Conservation (phyloP, 768 basidiomycete species). For the Clitopilus hobsonii region DNA sequence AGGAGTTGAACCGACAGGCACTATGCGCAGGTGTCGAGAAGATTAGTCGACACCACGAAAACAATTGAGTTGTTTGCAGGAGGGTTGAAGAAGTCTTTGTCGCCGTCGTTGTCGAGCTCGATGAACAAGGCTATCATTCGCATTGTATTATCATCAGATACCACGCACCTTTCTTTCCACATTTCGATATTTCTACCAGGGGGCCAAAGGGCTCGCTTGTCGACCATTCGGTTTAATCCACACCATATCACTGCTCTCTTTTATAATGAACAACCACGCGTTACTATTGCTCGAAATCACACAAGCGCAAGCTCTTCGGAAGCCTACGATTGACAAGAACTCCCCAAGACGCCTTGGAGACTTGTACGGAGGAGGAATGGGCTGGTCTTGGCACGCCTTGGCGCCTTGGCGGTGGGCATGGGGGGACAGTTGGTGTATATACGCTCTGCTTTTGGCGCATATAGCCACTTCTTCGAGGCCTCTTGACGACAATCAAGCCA, state of each 20-base stretch:
- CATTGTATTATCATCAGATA: not conserved
- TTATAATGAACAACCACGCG: slow-evolving; percentile 1
- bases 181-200: not conserved
- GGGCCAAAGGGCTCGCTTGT: not conserved
- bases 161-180: not conserved
- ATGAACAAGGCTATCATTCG: not conserved
- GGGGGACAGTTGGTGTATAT: not conserved
- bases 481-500: not conserved
- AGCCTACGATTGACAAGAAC: not conserved
- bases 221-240: not conserved
- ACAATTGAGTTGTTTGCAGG: slow-evolving; percentile 24
- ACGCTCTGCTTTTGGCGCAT: not conserved
- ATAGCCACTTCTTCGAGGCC: not conserved
- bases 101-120: slow-evolving; percentile 6
- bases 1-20: slow-evolving; percentile 6
- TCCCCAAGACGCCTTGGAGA: not conserved
- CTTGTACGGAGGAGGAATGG: not conserved
- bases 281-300: not conserved
- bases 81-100: slow-evolving; percentile 30
- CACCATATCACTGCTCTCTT: not conserved
- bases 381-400: not conserved
- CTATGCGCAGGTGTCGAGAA: slow-evolving; percentile 17
- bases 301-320: not conserved
- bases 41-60: slow-evolving; percentile 16
- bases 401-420: not conserved